Base-by-base conservation (phyloP, 2,329 filamentous ascomycete genomes). In the Cytospora leucostoma region DNA sequence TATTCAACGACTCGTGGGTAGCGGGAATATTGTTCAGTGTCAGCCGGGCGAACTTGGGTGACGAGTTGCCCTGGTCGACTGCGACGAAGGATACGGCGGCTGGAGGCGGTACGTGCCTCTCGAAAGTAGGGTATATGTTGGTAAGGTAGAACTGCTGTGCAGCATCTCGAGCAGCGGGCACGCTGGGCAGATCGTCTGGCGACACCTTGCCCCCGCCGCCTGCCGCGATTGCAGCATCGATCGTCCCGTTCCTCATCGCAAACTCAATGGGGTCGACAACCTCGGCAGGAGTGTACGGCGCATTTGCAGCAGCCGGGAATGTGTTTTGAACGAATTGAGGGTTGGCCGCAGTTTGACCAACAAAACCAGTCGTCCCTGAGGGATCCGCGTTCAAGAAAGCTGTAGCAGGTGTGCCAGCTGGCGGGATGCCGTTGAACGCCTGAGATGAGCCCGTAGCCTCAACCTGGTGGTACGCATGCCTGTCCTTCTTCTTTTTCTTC, bases 31-130 rank as follows among this genome's bases (percentile, higher is more conserved):
- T 96, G 78, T 97, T 99, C 75, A 98, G 80, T 0, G 93, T 97
- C 62, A 99, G 84, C 62, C 95, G 88, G 56, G 93, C 91, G 74
- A 92, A 95, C 76, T 97, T 97, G 38, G 95, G 95, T 15, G 95
- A 97, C 6, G 95, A 89, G 74, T 97, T 99, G 70, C 95, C 95
- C 76, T 99, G 95, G 71, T 99, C 95, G 71, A 88, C 91, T n/a
- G 93, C 91, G 44, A 97, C 90, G 72, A 95, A 98, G 2, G 95
- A 93, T 27, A 95, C 84, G 6, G 90, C 87, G 15, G 93, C 91
- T 2, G 95, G 93, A 54, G 95, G 95, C 12, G 95, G 93, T 2
- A 97, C 83, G 73, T 97, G 93, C 64, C 91, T 91, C 77, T 98
- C 94, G 79, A 98, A 96, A 4, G 95, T 99, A 19, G 94, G 93